Evolutionary conservation across 1,284 basidiomycete genomes (phyloP).

Genomic region (Agroathelia rolfsii): DNA sequence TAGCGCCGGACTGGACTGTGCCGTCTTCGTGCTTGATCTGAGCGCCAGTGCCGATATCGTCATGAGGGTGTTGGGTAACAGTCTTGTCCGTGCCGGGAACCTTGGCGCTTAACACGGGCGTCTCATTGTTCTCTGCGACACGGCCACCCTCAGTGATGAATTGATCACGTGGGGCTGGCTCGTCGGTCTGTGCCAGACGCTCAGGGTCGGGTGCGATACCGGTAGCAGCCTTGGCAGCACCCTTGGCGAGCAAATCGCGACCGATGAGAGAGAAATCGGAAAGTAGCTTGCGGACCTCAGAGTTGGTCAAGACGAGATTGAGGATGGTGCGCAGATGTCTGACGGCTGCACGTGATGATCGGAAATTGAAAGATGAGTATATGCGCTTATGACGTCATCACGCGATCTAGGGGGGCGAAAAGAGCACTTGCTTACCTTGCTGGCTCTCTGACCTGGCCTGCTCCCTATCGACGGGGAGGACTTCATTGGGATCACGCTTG

Average conservation of each 20-base stretch:
- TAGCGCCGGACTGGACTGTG: slow-evolving; percentile 14
- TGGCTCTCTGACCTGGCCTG: slow-evolving; percentile 53
- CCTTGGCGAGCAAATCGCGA: slow-evolving; percentile 77
- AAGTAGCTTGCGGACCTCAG: slow-evolving; percentile 84
- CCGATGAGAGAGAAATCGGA: slow-evolving; percentile 77
- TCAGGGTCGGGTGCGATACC: slow-evolving; percentile 61
- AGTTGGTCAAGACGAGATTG: slow-evolving; percentile 80
- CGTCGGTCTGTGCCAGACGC: slow-evolving; percentile 55
- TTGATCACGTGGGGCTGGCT: slow-evolving; percentile 55
- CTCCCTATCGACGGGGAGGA: slow-evolving; percentile 41
- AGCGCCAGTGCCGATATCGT: slow-evolving; percentile 24
- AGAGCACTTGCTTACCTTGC: slow-evolving; percentile 32
- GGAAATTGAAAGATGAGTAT: slow-evolving; percentile 4
- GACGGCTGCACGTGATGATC: slow-evolving; percentile 41
- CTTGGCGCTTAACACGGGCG: slow-evolving; percentile 40
- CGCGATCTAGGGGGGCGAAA: neutral
- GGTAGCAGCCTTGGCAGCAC: slow-evolving; percentile 68
- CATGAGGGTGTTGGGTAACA: slow-evolving; percentile 38
- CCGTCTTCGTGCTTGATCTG: slow-evolving; percentile 23
- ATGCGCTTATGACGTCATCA: neutral
- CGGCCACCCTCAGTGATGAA: slow-evolving; percentile 44
- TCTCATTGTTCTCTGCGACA: slow-evolving; percentile 30
- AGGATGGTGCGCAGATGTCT: slow-evolving; percentile 81
- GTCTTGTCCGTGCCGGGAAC: slow-evolving; percentile 34
- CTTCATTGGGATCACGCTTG: slow-evolving; percentile 34